Conservation (phyloP, 306 rosid genomes). For the Fragaria ananassa region DNA sequence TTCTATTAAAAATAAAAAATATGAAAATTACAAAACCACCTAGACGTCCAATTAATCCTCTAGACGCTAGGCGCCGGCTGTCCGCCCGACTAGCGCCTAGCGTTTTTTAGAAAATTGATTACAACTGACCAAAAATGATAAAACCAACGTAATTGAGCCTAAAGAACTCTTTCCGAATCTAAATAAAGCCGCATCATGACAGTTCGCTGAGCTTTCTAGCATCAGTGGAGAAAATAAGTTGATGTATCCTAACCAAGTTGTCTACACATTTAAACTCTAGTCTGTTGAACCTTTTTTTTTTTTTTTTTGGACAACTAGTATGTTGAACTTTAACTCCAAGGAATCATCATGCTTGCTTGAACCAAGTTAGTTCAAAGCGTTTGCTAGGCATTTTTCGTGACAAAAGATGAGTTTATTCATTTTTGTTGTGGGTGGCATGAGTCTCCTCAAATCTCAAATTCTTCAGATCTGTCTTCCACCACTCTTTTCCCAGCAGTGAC, state of each 20-base stretch:
- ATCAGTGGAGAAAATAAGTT: not conserved
- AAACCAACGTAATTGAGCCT: not conserved
- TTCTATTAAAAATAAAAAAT: no score
- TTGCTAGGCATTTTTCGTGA: not conserved
- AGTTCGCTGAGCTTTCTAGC: not conserved
- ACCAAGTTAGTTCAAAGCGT: not conserved
- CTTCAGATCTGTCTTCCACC: no score
- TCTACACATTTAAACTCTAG: not conserved
- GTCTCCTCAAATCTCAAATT: not conserved
- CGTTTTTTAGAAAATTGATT: not conserved
- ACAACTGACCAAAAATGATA: not conserved
- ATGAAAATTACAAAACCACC: no score
- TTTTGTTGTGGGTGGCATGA: not conserved
- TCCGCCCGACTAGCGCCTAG: no score
- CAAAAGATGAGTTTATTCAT: not conserved
- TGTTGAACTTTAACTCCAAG: not conserved
- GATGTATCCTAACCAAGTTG: not conserved
- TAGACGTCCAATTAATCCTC: no score
- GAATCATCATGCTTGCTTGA: not conserved
- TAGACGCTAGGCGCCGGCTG: no score
- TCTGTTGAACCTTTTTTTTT: not conserved
- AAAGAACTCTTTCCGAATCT: not conserved
- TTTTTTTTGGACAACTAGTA: no score
- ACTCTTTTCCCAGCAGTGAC: not conserved
- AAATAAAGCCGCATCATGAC: not conserved